Percentiles rank a stretch among this genome's conserved stretches.
phyloP scores from a whole-genome alignment of 2,329 filamentous ascomycete genomes.

The Penicillium palitans region DNA sequence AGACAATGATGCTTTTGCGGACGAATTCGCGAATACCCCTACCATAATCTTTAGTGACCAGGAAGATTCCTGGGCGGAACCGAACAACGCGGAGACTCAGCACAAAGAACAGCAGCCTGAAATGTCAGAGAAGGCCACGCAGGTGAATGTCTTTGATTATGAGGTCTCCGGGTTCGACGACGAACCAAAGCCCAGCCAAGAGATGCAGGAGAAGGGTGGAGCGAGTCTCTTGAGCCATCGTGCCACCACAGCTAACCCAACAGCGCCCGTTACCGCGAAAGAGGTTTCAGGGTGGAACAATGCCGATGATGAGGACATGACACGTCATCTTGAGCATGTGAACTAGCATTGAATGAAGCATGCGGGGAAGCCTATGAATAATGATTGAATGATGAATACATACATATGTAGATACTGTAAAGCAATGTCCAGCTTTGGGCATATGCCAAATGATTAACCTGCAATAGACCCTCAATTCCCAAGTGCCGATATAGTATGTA shows the following conservation, averaged over 20 bases:
- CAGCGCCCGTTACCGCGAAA: slow-evolving; percentile 12
- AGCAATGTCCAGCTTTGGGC: not conserved
- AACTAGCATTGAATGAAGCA: slow-evolving; percentile 3
- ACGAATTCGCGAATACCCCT: slow-evolving; percentile 33
- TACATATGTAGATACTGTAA: slow-evolving; percentile 3
- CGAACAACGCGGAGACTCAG: not conserved
- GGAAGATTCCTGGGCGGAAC: slow-evolving; percentile 6
- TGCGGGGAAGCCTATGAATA: slow-evolving; percentile 15
- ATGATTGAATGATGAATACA: slow-evolving; percentile 18
- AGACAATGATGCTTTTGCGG: slow-evolving; percentile 49
- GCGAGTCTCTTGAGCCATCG: slow-evolving; percentile 22
- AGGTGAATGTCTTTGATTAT: slow-evolving; percentile 43
- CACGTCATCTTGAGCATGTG: slow-evolving; percentile 17
- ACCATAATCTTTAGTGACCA: slow-evolving; percentile 11
- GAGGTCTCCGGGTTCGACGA: slow-evolving; percentile 41
- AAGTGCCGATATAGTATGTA: not conserved
- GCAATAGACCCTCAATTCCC: not conserved
- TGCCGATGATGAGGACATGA: slow-evolving; percentile 13
- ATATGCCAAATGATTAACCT: too few species aligned
- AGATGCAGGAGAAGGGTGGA: slow-evolving; percentile 43
- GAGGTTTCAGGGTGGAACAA: slow-evolving; percentile 12
- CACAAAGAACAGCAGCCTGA: slow-evolving; percentile 2
- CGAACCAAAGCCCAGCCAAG: slow-evolving; percentile 30
- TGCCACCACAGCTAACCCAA: slow-evolving; percentile 11
- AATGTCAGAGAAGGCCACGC: slow-evolving; percentile 10